Conservation (phyloP, 2,329 filamentous ascomycete species). For the Nakataea oryzae region DNA sequence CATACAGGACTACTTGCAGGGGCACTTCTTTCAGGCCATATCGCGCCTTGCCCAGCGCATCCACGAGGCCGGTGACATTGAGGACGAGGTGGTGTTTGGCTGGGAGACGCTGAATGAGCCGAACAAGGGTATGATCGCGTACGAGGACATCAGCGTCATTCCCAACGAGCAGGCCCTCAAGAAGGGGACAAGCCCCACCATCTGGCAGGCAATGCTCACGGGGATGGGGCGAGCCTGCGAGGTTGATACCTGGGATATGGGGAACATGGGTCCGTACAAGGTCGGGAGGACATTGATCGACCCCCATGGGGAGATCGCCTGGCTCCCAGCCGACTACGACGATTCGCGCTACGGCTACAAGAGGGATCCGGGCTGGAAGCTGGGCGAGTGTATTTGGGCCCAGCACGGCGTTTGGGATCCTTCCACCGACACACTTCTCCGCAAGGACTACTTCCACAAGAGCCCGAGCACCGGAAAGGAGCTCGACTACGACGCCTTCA, state of each 20-base stretch:
- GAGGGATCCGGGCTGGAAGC: slow-evolving; percentile 75
- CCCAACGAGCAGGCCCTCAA: slow-evolving; percentile 83
- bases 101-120: slow-evolving; percentile 98
- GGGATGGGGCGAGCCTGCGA: slow-evolving; percentile 89
- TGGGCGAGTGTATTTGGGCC: slow-evolving; percentile 95
- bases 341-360: slow-evolving; percentile 87
- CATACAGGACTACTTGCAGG: slow-evolving; percentile 89
- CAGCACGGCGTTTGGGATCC: slow-evolving; percentile 95
- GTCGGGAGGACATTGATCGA: slow-evolving; percentile 75
- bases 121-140: slow-evolving; percentile 77
- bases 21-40: slow-evolving; percentile 73
- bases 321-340: slow-evolving; percentile 74
- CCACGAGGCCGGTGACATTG: slow-evolving; percentile 79
- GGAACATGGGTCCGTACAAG: slow-evolving; percentile 84
- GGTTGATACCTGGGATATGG: slow-evolving; percentile 87
- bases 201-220: slow-evolving; percentile 86
- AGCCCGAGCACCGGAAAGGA: slow-evolving; percentile 62
- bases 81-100: slow-evolving; percentile 78
- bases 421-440: slow-evolving; percentile 61
- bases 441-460: slow-evolving; percentile 80
- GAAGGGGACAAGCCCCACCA: slow-evolving; percentile 85
- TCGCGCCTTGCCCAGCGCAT: slow-evolving; percentile 75
- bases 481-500: slow-evolving; percentile 77
- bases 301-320: slow-evolving; percentile 74
- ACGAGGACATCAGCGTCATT: slow-evolving; percentile 69